A percentile compares a stretch with the other conserved stretches of the same genome.
These are phyloP conservation scores for Geranium rotundifolium DNA, from an alignment of 345 rosid genomes.

Conservation along the genomic window DNA sequence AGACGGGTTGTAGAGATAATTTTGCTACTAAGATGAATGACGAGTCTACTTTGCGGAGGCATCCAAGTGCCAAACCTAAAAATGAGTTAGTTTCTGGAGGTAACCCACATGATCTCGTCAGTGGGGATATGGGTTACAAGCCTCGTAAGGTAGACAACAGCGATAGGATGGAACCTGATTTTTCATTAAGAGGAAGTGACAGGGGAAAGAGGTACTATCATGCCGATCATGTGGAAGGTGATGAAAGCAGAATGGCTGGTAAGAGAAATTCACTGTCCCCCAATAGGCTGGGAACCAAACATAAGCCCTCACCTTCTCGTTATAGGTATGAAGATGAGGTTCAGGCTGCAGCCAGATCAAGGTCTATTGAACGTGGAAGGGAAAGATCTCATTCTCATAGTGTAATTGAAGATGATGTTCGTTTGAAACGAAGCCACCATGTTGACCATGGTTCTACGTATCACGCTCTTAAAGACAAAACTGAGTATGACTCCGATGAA, in stretches of 20 bases:
- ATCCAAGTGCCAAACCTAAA: conserved; percentile 8
- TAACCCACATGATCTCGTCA: conserved; percentile 14
- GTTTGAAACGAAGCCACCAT: conserved; percentile 20
- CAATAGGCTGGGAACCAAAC: conserved; percentile 23
- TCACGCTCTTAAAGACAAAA: background rate
- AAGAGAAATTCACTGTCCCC: conserved; percentile 23
- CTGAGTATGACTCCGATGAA: conserved; percentile 21
- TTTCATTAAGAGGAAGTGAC: conserved; percentile 22
- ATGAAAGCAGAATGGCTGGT: conserved; percentile 16
- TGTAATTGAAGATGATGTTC: conserved; percentile 31
- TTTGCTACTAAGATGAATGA: conserved; percentile 2
- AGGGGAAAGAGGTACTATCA: conserved; percentile 24
- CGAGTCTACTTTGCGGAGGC: conserved; percentile 8
- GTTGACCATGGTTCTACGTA: conserved; percentile 16
- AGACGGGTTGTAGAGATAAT: background rate
- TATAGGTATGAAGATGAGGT: conserved; percentile 29
- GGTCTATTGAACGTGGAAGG: conserved; percentile 33
- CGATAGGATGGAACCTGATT: conserved; percentile 9
- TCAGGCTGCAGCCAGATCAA: conserved; percentile 33
- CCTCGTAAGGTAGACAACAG: conserved; percentile 17
- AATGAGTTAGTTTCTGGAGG: conserved; percentile 10
- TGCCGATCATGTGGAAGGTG: conserved; percentile 21
- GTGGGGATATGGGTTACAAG: conserved; percentile 26
- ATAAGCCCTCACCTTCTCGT: conserved; percentile 25
- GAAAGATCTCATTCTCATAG: conserved; percentile 44